phyloP scores from a whole-genome alignment of 176 grass and related monocot genomes.

The Eleusine indica region DNA sequence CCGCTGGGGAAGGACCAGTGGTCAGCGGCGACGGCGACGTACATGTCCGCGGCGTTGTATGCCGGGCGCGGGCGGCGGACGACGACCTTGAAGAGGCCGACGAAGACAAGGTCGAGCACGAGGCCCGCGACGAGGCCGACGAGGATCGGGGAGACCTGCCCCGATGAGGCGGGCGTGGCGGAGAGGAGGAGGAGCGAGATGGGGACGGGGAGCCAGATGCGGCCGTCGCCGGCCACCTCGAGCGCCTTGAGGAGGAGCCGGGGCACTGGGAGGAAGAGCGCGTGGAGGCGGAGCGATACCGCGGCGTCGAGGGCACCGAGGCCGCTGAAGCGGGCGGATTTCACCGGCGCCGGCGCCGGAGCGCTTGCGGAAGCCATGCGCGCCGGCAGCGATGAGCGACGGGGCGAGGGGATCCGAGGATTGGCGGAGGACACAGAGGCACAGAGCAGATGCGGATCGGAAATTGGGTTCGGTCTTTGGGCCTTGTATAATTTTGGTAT shows the following conservation, averaged over 20 bases:
- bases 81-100: conserved; percentile 74
- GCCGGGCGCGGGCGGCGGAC: conserved; percentile 80
- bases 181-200: conserved; percentile 66
- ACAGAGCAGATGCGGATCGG: neutral
- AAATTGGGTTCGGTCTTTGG: neutral
- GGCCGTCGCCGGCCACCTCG: conserved; percentile 82
- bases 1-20: conserved; percentile 93
- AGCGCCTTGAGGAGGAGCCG: conserved; percentile 86
- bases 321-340: conserved; percentile 36
- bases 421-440: neutral
- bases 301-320: conserved; percentile 50
- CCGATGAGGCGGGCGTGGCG: conserved; percentile 44
- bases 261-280: conserved; percentile 67
- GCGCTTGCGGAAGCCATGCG: conserved; percentile 33
- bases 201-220: conserved; percentile 83
- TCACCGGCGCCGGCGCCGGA: conserved; percentile 18
- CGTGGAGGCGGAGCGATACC: conserved; percentile 65
- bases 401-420: neutral
- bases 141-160: conserved; percentile 40
- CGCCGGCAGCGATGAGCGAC: conserved; percentile 3
- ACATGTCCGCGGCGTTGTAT: conserved; percentile 88
- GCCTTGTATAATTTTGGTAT: neutral
- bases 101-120: conserved; percentile 70
- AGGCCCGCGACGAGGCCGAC: conserved; percentile 58
- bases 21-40: conserved; percentile 66